Evolutionary conservation across 23 red algal species (phyloP), one percentile per base, ranked within the genome.

Genomic region (Cyanidium caldarium): DNA sequence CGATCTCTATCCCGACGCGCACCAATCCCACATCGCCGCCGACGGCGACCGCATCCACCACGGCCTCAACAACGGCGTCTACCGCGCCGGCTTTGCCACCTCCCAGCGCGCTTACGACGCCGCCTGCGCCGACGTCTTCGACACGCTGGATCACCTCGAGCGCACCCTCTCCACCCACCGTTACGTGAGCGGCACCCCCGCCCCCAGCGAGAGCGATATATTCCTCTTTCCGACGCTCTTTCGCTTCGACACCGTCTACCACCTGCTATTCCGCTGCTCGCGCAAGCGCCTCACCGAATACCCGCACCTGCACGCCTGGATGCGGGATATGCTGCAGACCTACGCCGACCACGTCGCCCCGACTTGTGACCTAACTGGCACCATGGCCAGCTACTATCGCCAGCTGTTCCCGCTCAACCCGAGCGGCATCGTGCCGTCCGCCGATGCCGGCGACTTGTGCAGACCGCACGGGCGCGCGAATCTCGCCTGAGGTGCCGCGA

Each of bases 331-430:
- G 21, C 76, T 83, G 58, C 73, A 85, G 68, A 46, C 87, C 40
- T 71, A 67, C 17, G 68, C 13, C 19, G 23, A 10, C 31, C 10
- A 75, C 21, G 84, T 98, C 5, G 61, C 84, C 0, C 26, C 30
- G 3, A 87, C 82, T 25, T 88, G 75, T 45, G 80, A 98, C 58
- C 45, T 98, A 33, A 42, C 71, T 5, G 85, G 61, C 39, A 88
- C 84, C 17, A 42, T 41, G 30, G 42, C 45, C 33, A 80, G 72
- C 78, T 98, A 98, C 77, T 98, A 66, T 46, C 40, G 45, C 3
- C 73, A 40, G 12, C 70, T 98, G 37, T 98, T 98, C 40, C 83
- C 84, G 25, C 69, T 98, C 40, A 98, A 98, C 67, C 84, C 92
- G 0, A 73, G 92, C 65, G 74, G 74, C 43, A 88, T 98, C 45